These are phyloP conservation scores for Solanum corneliomulleri DNA, from an alignment of 257 asterid genomes.

Conservation along the genomic window DNA sequence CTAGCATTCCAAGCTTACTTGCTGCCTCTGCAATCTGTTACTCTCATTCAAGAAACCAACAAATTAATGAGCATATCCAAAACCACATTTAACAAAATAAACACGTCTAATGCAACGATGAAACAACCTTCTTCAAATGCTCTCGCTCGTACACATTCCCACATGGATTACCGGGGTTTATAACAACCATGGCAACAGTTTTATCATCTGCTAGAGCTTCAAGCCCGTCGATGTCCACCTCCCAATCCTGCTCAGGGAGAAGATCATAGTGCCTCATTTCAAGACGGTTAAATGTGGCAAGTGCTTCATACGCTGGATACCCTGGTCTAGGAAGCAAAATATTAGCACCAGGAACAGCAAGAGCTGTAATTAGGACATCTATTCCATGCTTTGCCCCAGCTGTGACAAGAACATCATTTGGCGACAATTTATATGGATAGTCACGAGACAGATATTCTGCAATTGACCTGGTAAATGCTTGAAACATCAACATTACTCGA, in stretches of 20 bases:
- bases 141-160: slow-evolving; percentile 47
- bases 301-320: slow-evolving; percentile 50
- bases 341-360: slow-evolving; percentile 58
- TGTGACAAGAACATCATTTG: slow-evolving; percentile 41
- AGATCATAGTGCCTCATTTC: slow-evolving; percentile 61
- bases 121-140: slow-evolving; percentile 49
- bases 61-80: neutral
- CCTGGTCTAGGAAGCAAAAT: slow-evolving; percentile 60
- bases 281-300: slow-evolving; percentile 33
- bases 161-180: slow-evolving; percentile 77
- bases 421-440: slow-evolving; percentile 29
- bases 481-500: neutral
- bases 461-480: slow-evolving; percentile 28
- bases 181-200: slow-evolving; percentile 56
- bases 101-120: neutral
- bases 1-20: slow-evolving; percentile 35
- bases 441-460: slow-evolving; percentile 44
- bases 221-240: slow-evolving; percentile 45
- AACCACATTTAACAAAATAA: neutral
- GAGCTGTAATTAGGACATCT: slow-evolving; percentile 36
- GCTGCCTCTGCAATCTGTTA: slow-evolving; percentile 58
- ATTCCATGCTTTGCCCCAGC: slow-evolving; percentile 65
- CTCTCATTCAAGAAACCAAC: neutral
- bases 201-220: slow-evolving; percentile 57
- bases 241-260: slow-evolving; percentile 48